Percentiles rank a stretch among this genome's conserved stretches.
Conservation (phyloP, 2,329 filamentous ascomycete genomes). For the Bisporella sp. region DNA sequence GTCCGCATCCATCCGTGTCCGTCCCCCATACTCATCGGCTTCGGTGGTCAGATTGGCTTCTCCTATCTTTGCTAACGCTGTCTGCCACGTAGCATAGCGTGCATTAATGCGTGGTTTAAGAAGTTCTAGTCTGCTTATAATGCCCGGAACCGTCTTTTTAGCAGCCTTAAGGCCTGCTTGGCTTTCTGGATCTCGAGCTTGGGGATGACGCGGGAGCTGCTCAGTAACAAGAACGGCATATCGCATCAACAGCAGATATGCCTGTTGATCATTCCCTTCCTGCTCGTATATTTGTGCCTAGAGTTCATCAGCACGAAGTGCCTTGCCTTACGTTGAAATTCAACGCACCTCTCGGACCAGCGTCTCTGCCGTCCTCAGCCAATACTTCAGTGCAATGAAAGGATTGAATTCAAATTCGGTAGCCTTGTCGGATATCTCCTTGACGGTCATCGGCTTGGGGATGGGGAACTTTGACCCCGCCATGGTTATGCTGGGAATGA, state of each 20-base stretch:
- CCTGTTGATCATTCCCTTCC: slow-evolving; percentile 80
- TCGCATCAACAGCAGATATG: slow-evolving; percentile 86
- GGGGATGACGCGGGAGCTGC: slow-evolving; percentile 68
- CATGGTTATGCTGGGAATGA: slow-evolving; percentile 16
- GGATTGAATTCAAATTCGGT: slow-evolving; percentile 76
- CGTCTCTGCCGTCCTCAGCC: slow-evolving; percentile 73
- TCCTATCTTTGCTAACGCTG: slow-evolving; percentile 37
- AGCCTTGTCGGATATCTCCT: slow-evolving; percentile 70
- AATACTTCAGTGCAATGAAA: slow-evolving; percentile 69
- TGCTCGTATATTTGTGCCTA: slow-evolving; percentile 79
- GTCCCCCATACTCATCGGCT: slow-evolving; percentile 6
- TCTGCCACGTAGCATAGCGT: slow-evolving; percentile 61
- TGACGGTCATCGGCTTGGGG: slow-evolving; percentile 57
- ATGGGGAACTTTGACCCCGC: slow-evolving; percentile 19
- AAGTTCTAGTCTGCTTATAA: slow-evolving; percentile 56
- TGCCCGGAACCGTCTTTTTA: slow-evolving; percentile 50
- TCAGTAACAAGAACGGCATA: slow-evolving; percentile 80
- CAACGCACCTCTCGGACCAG: slow-evolving; percentile 68
- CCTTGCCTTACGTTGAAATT: no score
- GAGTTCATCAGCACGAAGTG: neutral
- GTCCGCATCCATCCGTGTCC: slow-evolving; percentile 35
- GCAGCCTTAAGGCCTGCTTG: slow-evolving; percentile 45
- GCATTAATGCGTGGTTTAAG: slow-evolving; percentile 73
- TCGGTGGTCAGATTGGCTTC: slow-evolving; percentile 9
- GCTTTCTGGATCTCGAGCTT: slow-evolving; percentile 58